Evolutionary conservation across 768 basidiomycete genomes (phyloP), one percentile per base, ranked within the genome.

Genomic region (Tricholoma matsutake): DNA sequence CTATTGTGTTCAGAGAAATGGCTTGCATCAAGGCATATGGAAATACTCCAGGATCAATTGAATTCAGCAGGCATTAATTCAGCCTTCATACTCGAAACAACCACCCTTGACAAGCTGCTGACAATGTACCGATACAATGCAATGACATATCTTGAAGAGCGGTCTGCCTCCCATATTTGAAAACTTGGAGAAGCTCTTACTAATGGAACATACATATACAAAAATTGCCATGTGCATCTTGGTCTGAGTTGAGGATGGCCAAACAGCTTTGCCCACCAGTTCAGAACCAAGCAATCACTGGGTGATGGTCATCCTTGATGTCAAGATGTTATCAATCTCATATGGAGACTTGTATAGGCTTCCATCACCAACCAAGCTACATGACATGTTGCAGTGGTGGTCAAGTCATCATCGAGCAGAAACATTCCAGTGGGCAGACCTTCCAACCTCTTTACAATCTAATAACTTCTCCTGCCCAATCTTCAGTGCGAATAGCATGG

Each of bases 271-370:
- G 37, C 16, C 49, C 14, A 51, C 25, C 1, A 28, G 29, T 51
- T 20, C 32, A 55, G n/a, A n/a, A n/a, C 54, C 54, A 18, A 51
- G 39, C 16, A 63, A 61, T 29, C 63, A 63, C 16, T 63, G 63
- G 63, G 35, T 55, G 1, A 56, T n/a, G 4, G 59, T 60, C 34
- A 52, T 63, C 25, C 53, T 63, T 16, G 59, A 56, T 20, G 1
- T 35, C 7, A 31, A n/a, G 22, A 49, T 3, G 20, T 6, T 28
- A 29, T 18, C 53, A 37, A 47, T 60, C 18, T 9, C 32, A 3
- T 63, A 63, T 51, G 56, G 37, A 0, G 63, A 63, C 56, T 37
- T 56, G 53, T 52, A 60, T n/a, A 16, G 34, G 18, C 31, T 56
- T 10, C 32, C n/a, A 39, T 32, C 57, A 52, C 61, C 61, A 35